Evolutionary conservation across 306 rosid species (phyloP), one percentile per base, ranked within the genome.

Genomic region (Hippophae gyantsensis): DNA sequence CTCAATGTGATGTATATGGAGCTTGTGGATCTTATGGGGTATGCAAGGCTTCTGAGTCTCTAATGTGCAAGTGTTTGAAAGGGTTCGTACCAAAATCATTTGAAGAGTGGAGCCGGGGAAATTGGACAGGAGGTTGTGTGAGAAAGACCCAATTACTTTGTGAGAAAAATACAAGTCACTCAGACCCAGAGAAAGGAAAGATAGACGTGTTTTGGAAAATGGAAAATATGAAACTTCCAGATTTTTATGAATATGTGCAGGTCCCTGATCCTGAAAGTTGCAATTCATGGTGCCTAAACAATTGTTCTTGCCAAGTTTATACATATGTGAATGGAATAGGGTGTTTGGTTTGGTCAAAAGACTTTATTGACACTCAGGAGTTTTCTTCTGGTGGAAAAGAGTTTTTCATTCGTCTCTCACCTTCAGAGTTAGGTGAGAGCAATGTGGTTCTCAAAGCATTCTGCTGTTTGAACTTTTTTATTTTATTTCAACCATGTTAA

Each of bases 251-350:
- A n/a, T 51, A 7, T 23, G 13, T 63, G 41, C 48, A 42, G 11
- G 2, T 57, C 32, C 5, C 0, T 6, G 41, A 6, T 44, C 18
- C 12, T 9, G 54, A 51, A 2, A 43, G 50, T 9, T 78, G 76
- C 51, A 9, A 61, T 51, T 6, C 32, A 25, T 13, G 18, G 13
- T 78, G 79, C 65, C 51, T 65, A 42, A 66, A 52, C 2, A 73
- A 78, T 43, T 78, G 82, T 60, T 57, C 73, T 25, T 78, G 79
- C 54, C 32, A 60, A 27, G 76, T 76, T 40, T 78, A 52, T 65
- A 53, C 69, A 6, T 42, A 42, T 57, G 48, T 53, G 8, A 14
- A 62, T 0, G 43, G 56, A 6, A 42, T 63, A 5, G 62, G 63
- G 8, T 77, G 82, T 41, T 63, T 72, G 64, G 48, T 60, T 5